Percentiles rank a stretch among this genome's conserved stretches.
phyloP scores from a whole-genome alignment of 2,329 filamentous ascomycete species.

The Fusarium humuli region DNA sequence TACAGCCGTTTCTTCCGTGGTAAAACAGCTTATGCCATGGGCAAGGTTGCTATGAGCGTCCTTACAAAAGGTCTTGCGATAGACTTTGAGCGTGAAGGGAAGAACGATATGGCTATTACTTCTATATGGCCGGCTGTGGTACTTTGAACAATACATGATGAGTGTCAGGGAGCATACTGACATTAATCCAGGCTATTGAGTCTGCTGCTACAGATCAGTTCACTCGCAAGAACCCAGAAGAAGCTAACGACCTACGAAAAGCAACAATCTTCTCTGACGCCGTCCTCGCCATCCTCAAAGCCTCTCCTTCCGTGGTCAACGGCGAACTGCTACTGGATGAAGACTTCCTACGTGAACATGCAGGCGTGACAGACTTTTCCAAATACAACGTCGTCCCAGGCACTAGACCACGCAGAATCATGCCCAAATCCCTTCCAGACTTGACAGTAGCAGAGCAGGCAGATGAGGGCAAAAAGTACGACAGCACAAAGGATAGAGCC shows the following conservation, averaged over 20 bases:
- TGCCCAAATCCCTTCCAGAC: slow-evolving; percentile 77
- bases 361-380: slow-evolving; percentile 75
- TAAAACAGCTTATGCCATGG: slow-evolving; percentile 85
- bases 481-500: slow-evolving; percentile 65
- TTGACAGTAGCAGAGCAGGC: slow-evolving; percentile 81
- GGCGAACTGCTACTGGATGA: slow-evolving; percentile 81
- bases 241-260: slow-evolving; percentile 71
- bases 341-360: slow-evolving; percentile 77
- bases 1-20: slow-evolving; percentile 87
- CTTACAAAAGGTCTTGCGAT: slow-evolving; percentile 84
- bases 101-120: slow-evolving; percentile 77
- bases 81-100: slow-evolving; percentile 78
- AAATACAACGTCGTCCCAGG: slow-evolving; percentile 78
- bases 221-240: slow-evolving; percentile 57
- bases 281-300: slow-evolving; percentile 75
- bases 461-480: slow-evolving; percentile 78
- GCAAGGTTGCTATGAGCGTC: slow-evolving; percentile 85
- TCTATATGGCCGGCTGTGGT: slow-evolving; percentile 86
- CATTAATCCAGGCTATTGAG: slow-evolving; percentile 68
- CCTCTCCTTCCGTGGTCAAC: slow-evolving; percentile 72
- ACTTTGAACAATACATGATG: slow-evolving; percentile 44
- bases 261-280: slow-evolving; percentile 83
- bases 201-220: slow-evolving; percentile 76
- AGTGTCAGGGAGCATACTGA: neutral
- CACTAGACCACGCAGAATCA: slow-evolving; percentile 75